A percentile compares a stretch with the other conserved stretches of the same genome.
Conservation (phyloP, 768 basidiomycete genomes). For the Kwoniella sp. region DNA sequence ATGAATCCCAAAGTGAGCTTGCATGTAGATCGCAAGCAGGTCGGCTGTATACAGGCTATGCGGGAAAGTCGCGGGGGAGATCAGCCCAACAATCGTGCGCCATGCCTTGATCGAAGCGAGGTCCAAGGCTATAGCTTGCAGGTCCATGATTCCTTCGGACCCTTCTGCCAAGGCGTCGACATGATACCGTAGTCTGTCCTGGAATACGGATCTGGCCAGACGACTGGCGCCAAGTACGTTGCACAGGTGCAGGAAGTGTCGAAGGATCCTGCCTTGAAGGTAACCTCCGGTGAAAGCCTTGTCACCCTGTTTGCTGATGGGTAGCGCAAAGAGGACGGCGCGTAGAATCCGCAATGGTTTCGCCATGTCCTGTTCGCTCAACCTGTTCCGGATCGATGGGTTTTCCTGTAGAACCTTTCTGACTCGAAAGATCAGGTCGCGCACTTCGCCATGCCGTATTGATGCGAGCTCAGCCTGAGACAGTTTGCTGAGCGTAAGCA, state of each 20-base stretch:
- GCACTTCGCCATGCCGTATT: slow-evolving; percentile 7
- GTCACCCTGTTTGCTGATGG: not conserved
- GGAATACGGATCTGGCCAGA: slow-evolving; percentile 8
- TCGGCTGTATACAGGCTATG: slow-evolving; percentile 7
- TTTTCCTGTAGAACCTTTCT: not conserved
- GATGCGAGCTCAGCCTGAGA: slow-evolving; percentile 2
- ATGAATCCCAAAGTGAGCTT: slow-evolving; percentile 9
- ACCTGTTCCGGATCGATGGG: not conserved
- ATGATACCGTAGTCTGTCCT: slow-evolving; percentile 6
- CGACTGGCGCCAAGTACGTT: slow-evolving; percentile 4
- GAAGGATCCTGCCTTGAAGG: not conserved
- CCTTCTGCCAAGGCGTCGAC: not conserved
- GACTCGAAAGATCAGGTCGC: slow-evolving; percentile 1
- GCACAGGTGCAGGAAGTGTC: slow-evolving; percentile 11
- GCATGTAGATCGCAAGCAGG: slow-evolving; percentile 7
- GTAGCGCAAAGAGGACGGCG: slow-evolving; percentile 5
- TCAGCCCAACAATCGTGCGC: slow-evolving; percentile 2
- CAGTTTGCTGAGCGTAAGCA: slow-evolving; percentile 2
- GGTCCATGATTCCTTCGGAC: not conserved
- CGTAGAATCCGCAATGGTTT: slow-evolving; percentile 8
- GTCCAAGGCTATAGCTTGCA: slow-evolving; percentile 1
- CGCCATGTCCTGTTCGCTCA: not conserved
- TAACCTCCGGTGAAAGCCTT: slow-evolving; percentile 4
- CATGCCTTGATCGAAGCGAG: not conserved
- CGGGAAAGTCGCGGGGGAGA: slow-evolving; percentile 10